Percentiles rank a stretch among this genome's conserved stretches.
Conservation (phyloP, 148 eudicot genomes). For the Pharnaceum exiguum region DNA sequence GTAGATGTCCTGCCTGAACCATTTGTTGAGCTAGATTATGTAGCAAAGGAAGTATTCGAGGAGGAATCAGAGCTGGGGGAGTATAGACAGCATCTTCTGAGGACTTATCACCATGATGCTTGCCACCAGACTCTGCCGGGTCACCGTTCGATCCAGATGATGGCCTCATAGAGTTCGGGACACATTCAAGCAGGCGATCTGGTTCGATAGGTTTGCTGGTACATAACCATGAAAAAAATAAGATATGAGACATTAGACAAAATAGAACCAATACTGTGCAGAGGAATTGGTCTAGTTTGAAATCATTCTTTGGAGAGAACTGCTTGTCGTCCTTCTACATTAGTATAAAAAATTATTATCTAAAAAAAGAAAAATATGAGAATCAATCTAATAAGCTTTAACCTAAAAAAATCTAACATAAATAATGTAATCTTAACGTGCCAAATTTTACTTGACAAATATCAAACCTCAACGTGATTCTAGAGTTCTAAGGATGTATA, state of each 20-base stretch:
- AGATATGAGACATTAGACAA: conserved; percentile 3
- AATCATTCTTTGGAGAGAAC: too few relatives aligned
- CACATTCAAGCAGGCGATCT: conserved; percentile 91
- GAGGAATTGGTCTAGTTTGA: too few relatives aligned
- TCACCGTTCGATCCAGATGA: conserved; percentile 72
- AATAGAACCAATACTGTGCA: neutral
- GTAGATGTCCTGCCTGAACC: conserved; percentile 87
- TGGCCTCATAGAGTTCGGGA: conserved; percentile 83
- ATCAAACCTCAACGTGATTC: too few relatives aligned
- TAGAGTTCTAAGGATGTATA: too few relatives aligned
- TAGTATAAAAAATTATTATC: too few relatives aligned
- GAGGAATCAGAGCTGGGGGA: conserved; percentile 86
- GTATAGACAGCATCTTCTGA: conserved; percentile 80
- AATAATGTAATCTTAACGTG: too few relatives aligned
- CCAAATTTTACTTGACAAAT: too few relatives aligned
- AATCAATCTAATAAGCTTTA: too few relatives aligned
- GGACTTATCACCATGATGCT: conserved; percentile 46
- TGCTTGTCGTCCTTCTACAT: too few relatives aligned
- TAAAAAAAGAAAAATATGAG: too few relatives aligned
- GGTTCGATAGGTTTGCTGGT: conserved; percentile 96
- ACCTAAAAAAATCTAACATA: too few relatives aligned
- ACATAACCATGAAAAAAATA: conserved; percentile 9
- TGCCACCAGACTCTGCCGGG: conserved; percentile 46
- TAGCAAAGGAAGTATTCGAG: conserved; percentile 81
- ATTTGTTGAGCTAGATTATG: conserved; percentile 90